These are phyloP conservation scores for Globisporangium paddicum DNA, from an alignment of 352 stramenopile genomes.

Conservation along the genomic window DNA sequence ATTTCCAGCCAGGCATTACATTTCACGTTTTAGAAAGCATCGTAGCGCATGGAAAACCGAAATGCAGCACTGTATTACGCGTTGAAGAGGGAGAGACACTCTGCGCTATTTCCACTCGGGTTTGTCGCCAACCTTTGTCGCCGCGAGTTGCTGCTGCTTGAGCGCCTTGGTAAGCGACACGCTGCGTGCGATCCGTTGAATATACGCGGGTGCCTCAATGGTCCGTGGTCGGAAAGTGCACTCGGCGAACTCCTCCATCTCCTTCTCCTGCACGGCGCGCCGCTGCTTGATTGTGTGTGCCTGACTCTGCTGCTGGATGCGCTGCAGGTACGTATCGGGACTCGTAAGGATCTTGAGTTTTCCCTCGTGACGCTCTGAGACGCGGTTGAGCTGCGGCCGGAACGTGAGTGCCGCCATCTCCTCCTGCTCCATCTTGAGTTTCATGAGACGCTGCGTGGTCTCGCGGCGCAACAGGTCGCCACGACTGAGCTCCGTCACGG, in stretches of 20 bases:
- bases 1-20: too few species aligned
- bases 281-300: conserved; percentile 69
- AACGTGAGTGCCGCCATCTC: conserved; percentile 83
- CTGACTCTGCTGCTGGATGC: conserved; percentile 75
- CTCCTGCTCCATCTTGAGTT: conserved; percentile 85
- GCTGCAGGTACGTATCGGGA: conserved; percentile 78
- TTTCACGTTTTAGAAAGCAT: not conserved
- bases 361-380: conserved; percentile 60
- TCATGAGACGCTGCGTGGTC: conserved; percentile 77
- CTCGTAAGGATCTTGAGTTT: conserved; percentile 76
- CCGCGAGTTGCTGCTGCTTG: conserved; percentile 48
- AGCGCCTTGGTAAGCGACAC: conserved; percentile 68
- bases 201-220: conserved; percentile 78
- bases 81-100: too few species aligned
- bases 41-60: too few species aligned
- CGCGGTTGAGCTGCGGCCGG: conserved; percentile 63
- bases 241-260: conserved; percentile 78
- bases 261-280: conserved; percentile 71
- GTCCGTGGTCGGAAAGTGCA: conserved; percentile 84
- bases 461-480: conserved; percentile 72
- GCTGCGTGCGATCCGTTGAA: conserved; percentile 77
- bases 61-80: too few species aligned
- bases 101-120: conserved; percentile 56
- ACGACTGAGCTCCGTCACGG: conserved; percentile 76
- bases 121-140: conserved; percentile 36